Evolutionary conservation across 2,329 filamentous ascomycete genomes (phyloP), one percentile per base, ranked within the genome.

Genomic region (Exophiala aquamarina): DNA sequence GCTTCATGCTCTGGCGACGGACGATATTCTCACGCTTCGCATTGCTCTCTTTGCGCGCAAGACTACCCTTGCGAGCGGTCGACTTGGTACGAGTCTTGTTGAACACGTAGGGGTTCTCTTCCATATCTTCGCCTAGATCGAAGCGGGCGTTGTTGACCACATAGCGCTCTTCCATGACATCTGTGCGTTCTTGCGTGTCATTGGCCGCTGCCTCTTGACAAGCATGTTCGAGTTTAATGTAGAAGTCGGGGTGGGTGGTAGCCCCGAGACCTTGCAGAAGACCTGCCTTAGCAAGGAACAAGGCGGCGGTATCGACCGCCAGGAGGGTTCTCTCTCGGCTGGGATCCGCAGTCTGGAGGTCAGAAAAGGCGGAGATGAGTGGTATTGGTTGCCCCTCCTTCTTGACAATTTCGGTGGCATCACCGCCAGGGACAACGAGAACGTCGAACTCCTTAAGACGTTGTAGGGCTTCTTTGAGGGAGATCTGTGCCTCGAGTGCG

Each of bases 111-210:
- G 87, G 87, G 69, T 89, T 92, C 68, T 90, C 84, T 54, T 91
- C 86, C 62, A 87, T 82, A 63, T 91, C 82, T 51, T 86, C 85
- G 58, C 77, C 78, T 34, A 93, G 75, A 60, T 93, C 88, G 67
- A 92, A 94, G 59, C 89, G 86, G 50, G 90, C 83, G 70, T 94
- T 93, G 77, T 94, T 94, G 66, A 94, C 89, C 15, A 94, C 88
- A 65, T 93, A 94, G 63, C 88, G 80, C 63, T 78, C 77, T 63
- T 93, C 87, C 62, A 92, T 79, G 55, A 93, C 86, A 63, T 93
- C 87, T 60, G 87, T 89, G 63, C 87, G 84, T 72, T 90, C 85
- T 47, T 82, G 79, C 57, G 86, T 74, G 66, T 87, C 82, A 54
- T 82, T 77, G 48, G 81, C 80, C 36, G 86, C 80, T 38, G 83